phyloP scores from a whole-genome alignment of 306 rosid genomes.

The Prunus dulcis region DNA sequence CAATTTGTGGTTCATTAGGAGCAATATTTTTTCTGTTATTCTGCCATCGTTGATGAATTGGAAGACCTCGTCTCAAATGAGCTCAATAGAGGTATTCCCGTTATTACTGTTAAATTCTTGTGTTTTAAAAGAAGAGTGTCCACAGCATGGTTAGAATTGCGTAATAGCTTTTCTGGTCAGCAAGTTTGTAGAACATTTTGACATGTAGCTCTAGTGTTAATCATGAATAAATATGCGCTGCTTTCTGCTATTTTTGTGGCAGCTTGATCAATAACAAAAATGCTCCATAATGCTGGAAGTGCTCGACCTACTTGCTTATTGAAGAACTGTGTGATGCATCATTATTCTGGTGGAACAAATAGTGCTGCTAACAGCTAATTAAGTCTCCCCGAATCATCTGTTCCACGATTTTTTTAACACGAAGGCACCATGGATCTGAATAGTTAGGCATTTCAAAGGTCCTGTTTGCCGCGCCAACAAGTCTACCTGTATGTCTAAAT shows the following conservation, averaged over 20 bases:
- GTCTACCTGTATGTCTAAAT: not conserved
- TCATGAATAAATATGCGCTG: not conserved
- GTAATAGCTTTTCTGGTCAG: not conserved
- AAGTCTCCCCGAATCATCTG: not conserved
- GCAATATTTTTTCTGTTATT: constrained; percentile 63
- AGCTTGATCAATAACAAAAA: not conserved
- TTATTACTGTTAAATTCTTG: not conserved
- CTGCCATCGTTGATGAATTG: constrained; percentile 59
- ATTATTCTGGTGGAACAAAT: not conserved
- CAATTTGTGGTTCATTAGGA: constrained; percentile 3
- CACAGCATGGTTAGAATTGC: not conserved
- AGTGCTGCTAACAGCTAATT: not conserved
- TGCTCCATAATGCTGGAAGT: not conserved
- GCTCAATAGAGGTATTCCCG: constrained; percentile 28
- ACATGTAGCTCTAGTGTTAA: not conserved
- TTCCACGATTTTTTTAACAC: not conserved
- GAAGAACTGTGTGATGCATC: not conserved
- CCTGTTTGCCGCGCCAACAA: not conserved
- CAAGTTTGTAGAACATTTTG: not conserved
- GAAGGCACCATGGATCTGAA: not conserved
- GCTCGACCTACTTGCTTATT: not conserved
- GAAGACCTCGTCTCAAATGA: constrained; percentile 60
- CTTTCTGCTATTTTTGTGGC: too few species aligned
- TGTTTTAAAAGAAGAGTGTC: constrained; percentile 11
- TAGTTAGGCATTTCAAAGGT: not conserved